Percentiles rank a stretch among this genome's conserved stretches.
Evolutionary conservation across 495 filamentous ascomycete genomes (phyloP).

Genomic region (Hyaloscypha finlandica): DNA sequence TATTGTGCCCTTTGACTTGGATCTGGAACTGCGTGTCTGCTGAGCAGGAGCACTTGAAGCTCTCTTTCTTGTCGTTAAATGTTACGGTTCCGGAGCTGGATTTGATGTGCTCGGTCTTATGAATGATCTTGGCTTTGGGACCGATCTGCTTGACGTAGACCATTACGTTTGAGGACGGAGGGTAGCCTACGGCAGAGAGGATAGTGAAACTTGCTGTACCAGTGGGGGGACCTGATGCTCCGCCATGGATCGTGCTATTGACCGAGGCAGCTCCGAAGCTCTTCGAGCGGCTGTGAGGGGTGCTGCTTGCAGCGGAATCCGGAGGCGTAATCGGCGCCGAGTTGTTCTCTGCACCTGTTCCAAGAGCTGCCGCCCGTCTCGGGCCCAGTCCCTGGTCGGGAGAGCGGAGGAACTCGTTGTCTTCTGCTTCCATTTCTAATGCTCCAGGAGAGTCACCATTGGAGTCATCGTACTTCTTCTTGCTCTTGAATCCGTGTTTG

Average conservation of each 20-base stretch:
- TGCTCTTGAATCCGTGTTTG: conserved; percentile 67
- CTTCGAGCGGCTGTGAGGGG: conserved; percentile 62
- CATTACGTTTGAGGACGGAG: conserved; percentile 76
- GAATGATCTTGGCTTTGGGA: conserved; percentile 71
- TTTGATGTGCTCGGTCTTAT: conserved; percentile 87
- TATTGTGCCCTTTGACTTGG: conserved; percentile 78
- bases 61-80: conserved; percentile 65
- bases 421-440: conserved; percentile 26
- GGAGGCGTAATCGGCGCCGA: conserved; percentile 36
- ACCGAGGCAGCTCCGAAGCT: conserved; percentile 66
- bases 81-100: conserved; percentile 55
- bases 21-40: conserved; percentile 87
- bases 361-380: background rate
- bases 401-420: conserved; percentile 13
- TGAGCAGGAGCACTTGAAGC: conserved; percentile 73
- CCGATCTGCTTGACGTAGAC: conserved; percentile 68
- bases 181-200: conserved; percentile 77
- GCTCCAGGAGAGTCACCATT: conserved; percentile 34
- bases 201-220: conserved; percentile 83
- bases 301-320: conserved; percentile 42
- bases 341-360: background rate
- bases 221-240: conserved; percentile 48
- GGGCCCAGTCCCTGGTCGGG: background rate
- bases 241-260: conserved; percentile 53
- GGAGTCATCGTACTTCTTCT: conserved; percentile 63